These are phyloP conservation scores for Capsella bursapastoris DNA, from an alignment of 345 rosid genomes.

Conservation along the genomic window DNA sequence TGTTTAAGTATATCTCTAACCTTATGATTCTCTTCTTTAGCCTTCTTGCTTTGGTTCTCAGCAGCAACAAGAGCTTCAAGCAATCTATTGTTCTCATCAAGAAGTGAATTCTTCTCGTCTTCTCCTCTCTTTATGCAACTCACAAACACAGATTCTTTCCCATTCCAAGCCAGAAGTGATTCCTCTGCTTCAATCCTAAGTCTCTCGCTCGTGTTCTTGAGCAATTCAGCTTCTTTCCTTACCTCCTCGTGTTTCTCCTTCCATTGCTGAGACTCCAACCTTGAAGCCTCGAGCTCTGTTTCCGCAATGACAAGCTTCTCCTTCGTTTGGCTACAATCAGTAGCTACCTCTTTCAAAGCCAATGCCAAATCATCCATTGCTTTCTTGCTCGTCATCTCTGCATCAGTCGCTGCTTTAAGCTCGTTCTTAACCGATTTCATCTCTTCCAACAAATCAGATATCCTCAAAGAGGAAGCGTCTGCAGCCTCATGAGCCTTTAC, in stretches of 20 bases:
- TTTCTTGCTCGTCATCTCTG: conserved; percentile 77
- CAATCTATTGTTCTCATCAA: conserved; percentile 57
- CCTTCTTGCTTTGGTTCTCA: conserved; percentile 48
- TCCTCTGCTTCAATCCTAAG: conserved; percentile 81
- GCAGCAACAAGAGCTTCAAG: conserved; percentile 54
- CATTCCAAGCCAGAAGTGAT: conserved; percentile 74
- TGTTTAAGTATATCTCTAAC: conserved; percentile 83
- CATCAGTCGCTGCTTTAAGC: conserved; percentile 56
- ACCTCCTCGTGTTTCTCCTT: conserved; percentile 51
- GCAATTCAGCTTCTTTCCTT: conserved; percentile 58
- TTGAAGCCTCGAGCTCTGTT: conserved; percentile 52
- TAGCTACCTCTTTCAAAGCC: conserved; percentile 79
- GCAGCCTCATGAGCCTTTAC: conserved; percentile 48
- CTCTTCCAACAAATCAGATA: conserved; percentile 46
- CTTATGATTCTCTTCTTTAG: conserved; percentile 69
- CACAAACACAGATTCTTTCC: conserved; percentile 74
- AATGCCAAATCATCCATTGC: conserved; percentile 89
- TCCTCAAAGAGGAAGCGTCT: conserved; percentile 39
- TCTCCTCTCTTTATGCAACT: conserved; percentile 70
- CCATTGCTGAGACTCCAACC: conserved; percentile 46
- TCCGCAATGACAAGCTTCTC: conserved; percentile 53
- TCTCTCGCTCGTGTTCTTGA: conserved; percentile 66
- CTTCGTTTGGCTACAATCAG: conserved; percentile 57
- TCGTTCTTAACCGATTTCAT: conserved; percentile 50
- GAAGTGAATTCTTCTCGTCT: conserved; percentile 60